Percentiles rank a stretch among this genome's conserved stretches.
These are phyloP conservation scores for Trypanosoma mega DNA, from an alignment of 208 protist species.

Conservation along the genomic window DNA sequence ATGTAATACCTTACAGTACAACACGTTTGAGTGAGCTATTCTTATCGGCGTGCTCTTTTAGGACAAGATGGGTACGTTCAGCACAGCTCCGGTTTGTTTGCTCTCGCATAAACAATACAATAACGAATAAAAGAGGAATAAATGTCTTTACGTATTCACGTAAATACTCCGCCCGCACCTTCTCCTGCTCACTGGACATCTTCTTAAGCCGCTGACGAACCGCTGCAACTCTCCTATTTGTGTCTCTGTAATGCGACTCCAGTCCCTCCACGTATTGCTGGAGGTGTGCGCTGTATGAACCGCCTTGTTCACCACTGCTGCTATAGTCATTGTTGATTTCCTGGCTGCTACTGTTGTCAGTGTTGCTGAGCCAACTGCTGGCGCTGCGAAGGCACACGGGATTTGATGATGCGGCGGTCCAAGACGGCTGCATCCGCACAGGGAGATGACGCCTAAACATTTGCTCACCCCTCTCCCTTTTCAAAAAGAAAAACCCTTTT, in stretches of 20 bases:
- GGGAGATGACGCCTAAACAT: too few relatives aligned
- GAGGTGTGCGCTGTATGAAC: slow-evolving; percentile 49
- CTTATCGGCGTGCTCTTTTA: slow-evolving; percentile 42
- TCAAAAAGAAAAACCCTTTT: too few relatives aligned
- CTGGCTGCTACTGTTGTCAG: too few relatives aligned
- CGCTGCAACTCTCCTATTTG: slow-evolving; percentile 8
- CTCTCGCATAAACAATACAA: slow-evolving; percentile 51
- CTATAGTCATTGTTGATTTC: too few relatives aligned
- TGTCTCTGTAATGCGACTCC: slow-evolving; percentile 22
- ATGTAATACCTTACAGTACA: slow-evolving; percentile 13
- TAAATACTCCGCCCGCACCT: slow-evolving; percentile 17
- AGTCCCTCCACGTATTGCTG: slow-evolving; percentile 46
- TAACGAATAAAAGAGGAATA: slow-evolving; percentile 37
- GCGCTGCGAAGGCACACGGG: too few relatives aligned
- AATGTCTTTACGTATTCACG: slow-evolving; percentile 56
- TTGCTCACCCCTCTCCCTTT: too few relatives aligned
- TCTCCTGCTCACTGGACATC: slow-evolving; percentile 17
- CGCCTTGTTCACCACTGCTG: background rate
- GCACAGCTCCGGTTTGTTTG: slow-evolving; percentile 43
- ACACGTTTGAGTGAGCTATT: slow-evolving; percentile 39
- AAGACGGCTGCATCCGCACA: too few relatives aligned
- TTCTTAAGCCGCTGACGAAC: slow-evolving; percentile 16
- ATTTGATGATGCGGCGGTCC: too few relatives aligned
- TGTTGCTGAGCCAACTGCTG: too few relatives aligned
- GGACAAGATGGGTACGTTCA: slow-evolving; percentile 30